Percentiles rank a stretch among this genome's conserved stretches.
Conservation (phyloP, 768 basidiomycete species). For the Paxillus involutus region DNA sequence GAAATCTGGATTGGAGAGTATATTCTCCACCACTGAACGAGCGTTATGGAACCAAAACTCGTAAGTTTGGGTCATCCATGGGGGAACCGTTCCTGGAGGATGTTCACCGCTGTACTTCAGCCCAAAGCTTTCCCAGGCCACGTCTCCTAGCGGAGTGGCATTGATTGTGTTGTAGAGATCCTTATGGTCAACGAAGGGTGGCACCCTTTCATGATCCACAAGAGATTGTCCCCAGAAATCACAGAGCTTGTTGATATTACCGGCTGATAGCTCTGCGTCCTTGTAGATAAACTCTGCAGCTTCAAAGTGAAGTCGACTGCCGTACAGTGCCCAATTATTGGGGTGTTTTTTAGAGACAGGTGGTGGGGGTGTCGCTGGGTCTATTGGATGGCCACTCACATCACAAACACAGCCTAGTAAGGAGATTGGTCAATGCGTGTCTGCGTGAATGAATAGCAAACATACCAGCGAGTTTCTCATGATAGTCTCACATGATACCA, state of each 20-base stretch:
- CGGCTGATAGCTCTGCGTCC: neutral
- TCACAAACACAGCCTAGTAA: neutral
- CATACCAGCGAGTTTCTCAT: neutral
- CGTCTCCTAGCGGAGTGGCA: too few relatives aligned
- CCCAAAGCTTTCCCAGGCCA: too few relatives aligned
- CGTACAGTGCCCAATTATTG: conserved; percentile 1
- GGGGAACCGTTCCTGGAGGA: too few relatives aligned
- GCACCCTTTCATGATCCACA: too few relatives aligned
- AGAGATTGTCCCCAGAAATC: neutral
- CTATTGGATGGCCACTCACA: neutral
- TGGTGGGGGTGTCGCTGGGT: neutral
- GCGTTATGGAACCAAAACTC: too few relatives aligned
- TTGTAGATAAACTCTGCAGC: neutral
- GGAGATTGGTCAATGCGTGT: neutral
- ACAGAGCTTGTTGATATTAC: neutral
- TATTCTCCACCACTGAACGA: too few relatives aligned
- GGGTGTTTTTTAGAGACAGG: neutral
- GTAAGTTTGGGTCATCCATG: too few relatives aligned
- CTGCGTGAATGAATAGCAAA: neutral
- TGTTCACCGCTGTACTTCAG: too few relatives aligned
- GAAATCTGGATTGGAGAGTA: too few relatives aligned
- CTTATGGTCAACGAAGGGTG: too few relatives aligned
- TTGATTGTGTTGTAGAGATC: too few relatives aligned
- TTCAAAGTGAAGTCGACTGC: neutral
- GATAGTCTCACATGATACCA: neutral